These are phyloP conservation scores for Ciborinia camelliae DNA, from an alignment of 2,329 filamentous ascomycete species.

Conservation along the genomic window DNA sequence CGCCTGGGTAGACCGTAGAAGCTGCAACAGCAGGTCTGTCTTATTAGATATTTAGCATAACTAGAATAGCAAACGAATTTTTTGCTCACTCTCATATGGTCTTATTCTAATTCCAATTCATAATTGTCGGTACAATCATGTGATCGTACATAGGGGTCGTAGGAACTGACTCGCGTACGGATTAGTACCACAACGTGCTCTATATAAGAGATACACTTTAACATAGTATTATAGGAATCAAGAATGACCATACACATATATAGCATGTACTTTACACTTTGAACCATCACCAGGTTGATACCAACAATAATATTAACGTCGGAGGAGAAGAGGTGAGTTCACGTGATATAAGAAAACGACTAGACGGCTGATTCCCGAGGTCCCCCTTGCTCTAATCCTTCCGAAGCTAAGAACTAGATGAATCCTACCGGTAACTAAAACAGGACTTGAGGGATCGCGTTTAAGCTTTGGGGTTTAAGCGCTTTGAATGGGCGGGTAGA, in stretches of 20 bases:
- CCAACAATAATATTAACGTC: not conserved
- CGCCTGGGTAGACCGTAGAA: not conserved
- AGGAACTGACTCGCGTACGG: no score
- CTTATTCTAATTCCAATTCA: no score
- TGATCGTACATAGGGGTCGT: no score
- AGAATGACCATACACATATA: no score
- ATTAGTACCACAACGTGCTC: no score
- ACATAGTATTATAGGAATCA: no score
- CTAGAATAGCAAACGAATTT: not conserved
- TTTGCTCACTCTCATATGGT: not conserved
- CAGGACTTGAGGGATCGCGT: not conserved
- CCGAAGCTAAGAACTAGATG: not conserved
- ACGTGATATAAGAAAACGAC: not conserved
- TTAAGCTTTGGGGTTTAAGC: not conserved
- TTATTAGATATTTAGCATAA: not conserved
- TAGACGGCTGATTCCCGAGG: not conserved
- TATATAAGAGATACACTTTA: no score
- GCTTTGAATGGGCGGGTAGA: not conserved
- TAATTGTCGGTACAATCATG: no score
- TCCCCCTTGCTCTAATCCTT: not conserved
- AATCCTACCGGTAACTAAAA: not conserved
- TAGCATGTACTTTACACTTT: no score
- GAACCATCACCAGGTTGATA: no score
- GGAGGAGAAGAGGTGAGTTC: not conserved
- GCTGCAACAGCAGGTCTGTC: not conserved